These are phyloP conservation scores for Talaromyces nanjingensis DNA, from an alignment of 495 filamentous ascomycete species.

Conservation along the genomic window DNA sequence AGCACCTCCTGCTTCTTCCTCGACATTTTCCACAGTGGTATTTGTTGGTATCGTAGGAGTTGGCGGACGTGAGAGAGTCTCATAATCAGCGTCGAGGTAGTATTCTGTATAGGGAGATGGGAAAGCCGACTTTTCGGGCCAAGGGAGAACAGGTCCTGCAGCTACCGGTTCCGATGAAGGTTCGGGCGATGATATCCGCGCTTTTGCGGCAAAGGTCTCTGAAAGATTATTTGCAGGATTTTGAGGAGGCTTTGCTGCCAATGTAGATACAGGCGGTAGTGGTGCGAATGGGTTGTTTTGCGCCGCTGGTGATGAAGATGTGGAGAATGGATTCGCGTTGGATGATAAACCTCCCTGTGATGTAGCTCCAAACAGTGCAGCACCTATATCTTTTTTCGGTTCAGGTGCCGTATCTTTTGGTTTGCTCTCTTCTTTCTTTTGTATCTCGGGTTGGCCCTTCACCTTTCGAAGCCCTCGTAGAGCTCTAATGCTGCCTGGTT, in stretches of 20 bases:
- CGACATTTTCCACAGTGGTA: constrained; percentile 50
- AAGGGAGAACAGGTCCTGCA: constrained; percentile 46
- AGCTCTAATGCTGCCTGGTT: constrained; percentile 70
- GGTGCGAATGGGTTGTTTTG: constrained; percentile 37
- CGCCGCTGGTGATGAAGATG: constrained; percentile 19
- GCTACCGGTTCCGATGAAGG: constrained; percentile 30
- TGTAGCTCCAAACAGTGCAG: constrained; percentile 46
- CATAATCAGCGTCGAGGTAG: constrained; percentile 90
- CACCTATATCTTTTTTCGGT: constrained; percentile 48
- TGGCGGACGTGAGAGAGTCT: constrained; percentile 56
- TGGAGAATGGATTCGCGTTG: constrained; percentile 52
- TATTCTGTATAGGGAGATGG: constrained; percentile 66
- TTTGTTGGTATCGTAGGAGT: constrained; percentile 38
- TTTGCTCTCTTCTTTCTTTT: constrained; percentile 31
- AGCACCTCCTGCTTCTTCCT: constrained; percentile 38
- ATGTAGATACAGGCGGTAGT: constrained; percentile 31
- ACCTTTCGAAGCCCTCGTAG: constrained; percentile 54
- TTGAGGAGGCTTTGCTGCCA: constrained; percentile 24
- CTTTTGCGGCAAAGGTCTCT: constrained; percentile 68
- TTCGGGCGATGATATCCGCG: constrained; percentile 42
- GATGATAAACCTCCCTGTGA: constrained; percentile 12
- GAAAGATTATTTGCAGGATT: constrained; percentile 38
- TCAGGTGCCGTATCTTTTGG: constrained; percentile 15
- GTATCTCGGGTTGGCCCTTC: constrained; percentile 20
- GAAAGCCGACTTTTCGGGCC: constrained; percentile 60